phyloP scores from a whole-genome alignment of 1,284 basidiomycete species.

The Inonotus obliquus region DNA sequence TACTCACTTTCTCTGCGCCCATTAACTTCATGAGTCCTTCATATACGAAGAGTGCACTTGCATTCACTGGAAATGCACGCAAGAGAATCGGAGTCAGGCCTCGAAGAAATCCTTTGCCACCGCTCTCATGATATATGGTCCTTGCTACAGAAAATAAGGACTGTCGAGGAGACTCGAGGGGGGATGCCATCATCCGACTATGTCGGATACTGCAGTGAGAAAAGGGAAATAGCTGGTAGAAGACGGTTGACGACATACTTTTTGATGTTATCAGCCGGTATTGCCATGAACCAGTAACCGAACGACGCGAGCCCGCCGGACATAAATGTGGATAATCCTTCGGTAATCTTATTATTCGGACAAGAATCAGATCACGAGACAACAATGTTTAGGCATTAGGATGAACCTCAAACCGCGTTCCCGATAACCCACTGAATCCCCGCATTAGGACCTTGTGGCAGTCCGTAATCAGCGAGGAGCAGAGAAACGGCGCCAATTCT shows the following conservation, averaged over 20 bases:
- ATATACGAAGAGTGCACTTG: slow-evolving; percentile 67
- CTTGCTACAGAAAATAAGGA: slow-evolving; percentile 45
- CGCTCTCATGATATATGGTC: slow-evolving; percentile 46
- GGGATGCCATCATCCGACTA: slow-evolving; percentile 59
- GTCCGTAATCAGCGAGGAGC: slow-evolving; percentile 13
- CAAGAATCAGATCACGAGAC: not conserved
- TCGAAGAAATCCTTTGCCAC: slow-evolving; percentile 56
- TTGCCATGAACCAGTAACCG: slow-evolving; percentile 63
- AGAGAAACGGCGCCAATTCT: not conserved
- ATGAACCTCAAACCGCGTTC: slow-evolving; percentile 50
- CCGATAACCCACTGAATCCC: slow-evolving; percentile 43
- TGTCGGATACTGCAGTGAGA: not conserved
- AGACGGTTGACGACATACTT: slow-evolving; percentile 39
- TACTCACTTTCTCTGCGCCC: slow-evolving; percentile 57
- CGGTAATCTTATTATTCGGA: slow-evolving; percentile 43
- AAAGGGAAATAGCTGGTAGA: not conserved
- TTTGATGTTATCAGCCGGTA: slow-evolving; percentile 76
- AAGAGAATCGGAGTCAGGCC: slow-evolving; percentile 56
- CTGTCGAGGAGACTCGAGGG: slow-evolving; percentile 38
- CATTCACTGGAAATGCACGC: slow-evolving; percentile 70
- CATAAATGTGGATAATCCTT: slow-evolving; percentile 62
- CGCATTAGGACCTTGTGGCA: slow-evolving; percentile 51
- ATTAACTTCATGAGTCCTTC: slow-evolving; percentile 61
- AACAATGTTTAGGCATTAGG: not conserved
- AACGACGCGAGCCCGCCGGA: slow-evolving; percentile 64